These are phyloP conservation scores for Candida xyloterini DNA, from an alignment of 805 yeast genomes.

Conservation along the genomic window DNA sequence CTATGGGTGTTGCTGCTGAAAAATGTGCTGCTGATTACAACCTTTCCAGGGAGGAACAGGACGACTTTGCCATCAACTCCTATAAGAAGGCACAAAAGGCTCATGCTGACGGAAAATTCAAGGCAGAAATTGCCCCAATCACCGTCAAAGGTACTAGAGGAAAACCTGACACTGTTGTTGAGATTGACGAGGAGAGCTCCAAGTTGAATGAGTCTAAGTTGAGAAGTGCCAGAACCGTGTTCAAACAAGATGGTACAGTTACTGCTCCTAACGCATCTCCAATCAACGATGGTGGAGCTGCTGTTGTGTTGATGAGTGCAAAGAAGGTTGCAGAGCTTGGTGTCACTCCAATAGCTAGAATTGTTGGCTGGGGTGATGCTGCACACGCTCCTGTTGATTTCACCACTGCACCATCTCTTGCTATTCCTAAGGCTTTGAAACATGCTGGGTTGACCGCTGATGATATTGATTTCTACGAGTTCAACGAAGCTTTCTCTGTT, in stretches of 20 bases:
- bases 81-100: slow-evolving; percentile 87
- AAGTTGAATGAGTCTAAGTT: slow-evolving; percentile 78
- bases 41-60: slow-evolving; percentile 83
- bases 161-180: slow-evolving; percentile 73
- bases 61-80: slow-evolving; percentile 78
- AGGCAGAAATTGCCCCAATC: slow-evolving; percentile 78
- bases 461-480: slow-evolving; percentile 86
- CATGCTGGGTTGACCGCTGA: slow-evolving; percentile 66
- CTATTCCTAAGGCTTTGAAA: slow-evolving; percentile 93
- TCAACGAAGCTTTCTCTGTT: slow-evolving; percentile 96
- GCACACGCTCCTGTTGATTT: slow-evolving; percentile 93
- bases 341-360: slow-evolving; percentile 84
- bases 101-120: slow-evolving; percentile 75
- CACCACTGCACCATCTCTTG: slow-evolving; percentile 93
- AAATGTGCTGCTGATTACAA: slow-evolving; percentile 85
- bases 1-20: slow-evolving; percentile 98
- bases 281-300: slow-evolving; percentile 97
- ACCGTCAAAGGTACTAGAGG: slow-evolving; percentile 89
- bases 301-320: slow-evolving; percentile 83
- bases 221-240: slow-evolving; percentile 86
- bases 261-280: slow-evolving; percentile 98
- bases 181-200: slow-evolving; percentile 78
- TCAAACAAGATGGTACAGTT: slow-evolving; percentile 93
- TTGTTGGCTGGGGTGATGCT: slow-evolving; percentile 97
- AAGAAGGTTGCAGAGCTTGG: slow-evolving; percentile 80